These are phyloP conservation scores for Excoecaria cochinchinensis DNA, from an alignment of 345 rosid genomes.

Conservation along the genomic window DNA sequence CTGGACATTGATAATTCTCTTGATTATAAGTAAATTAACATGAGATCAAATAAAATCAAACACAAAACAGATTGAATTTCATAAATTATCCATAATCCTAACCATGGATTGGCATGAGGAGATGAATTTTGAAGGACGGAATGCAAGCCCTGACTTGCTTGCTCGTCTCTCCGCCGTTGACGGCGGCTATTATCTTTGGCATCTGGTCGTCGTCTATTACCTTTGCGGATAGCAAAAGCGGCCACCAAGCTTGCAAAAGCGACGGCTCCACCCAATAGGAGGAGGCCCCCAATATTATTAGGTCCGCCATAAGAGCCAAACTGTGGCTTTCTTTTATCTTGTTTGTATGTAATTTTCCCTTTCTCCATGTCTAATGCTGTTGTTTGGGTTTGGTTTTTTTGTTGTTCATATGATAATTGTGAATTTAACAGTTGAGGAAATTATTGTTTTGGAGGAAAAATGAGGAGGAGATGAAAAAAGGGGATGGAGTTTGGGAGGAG, in stretches of 20 bases:
- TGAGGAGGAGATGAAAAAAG: background rate
- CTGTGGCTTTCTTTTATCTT: constrained; percentile 13
- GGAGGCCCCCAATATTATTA: constrained; percentile 30
- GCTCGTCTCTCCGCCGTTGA: background rate
- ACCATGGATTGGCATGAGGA: constrained; percentile 28
- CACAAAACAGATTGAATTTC: background rate
- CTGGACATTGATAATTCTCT: constrained; percentile 27
- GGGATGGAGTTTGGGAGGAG: constrained; percentile 11
- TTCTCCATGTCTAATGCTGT: constrained; percentile 14
- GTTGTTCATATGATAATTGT: background rate
- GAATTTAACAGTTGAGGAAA: background rate
- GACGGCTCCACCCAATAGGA: constrained; percentile 49
- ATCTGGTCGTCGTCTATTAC: constrained; percentile 1
- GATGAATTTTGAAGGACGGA: constrained; percentile 21
- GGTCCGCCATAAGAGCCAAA: constrained; percentile 10
- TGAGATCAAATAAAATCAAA: background rate
- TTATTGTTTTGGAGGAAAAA: constrained; percentile 14
- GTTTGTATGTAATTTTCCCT: background rate
- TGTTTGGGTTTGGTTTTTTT: background rate
- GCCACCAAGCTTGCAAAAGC: constrained; percentile 43
- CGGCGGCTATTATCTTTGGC: background rate
- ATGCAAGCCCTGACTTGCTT: constrained; percentile 17
- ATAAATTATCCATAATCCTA: background rate
- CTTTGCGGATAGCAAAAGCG: constrained; percentile 30
- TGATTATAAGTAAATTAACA: background rate